These are phyloP conservation scores for Cytospora piceae DNA, from an alignment of 2,329 filamentous ascomycete genomes.

Conservation along the genomic window DNA sequence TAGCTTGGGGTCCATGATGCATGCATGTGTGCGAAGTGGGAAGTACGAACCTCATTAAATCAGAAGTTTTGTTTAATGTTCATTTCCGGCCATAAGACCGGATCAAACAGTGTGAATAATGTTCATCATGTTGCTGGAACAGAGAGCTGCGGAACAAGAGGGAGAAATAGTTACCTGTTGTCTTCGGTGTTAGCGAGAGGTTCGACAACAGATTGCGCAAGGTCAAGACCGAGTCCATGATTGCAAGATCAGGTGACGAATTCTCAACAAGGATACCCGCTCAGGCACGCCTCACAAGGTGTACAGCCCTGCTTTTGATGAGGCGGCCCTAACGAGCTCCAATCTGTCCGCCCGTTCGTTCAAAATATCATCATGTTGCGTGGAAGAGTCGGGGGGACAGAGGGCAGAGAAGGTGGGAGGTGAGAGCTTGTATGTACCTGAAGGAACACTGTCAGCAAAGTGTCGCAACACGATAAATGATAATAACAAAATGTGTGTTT, in stretches of 20 bases:
- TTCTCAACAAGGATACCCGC: constrained; percentile 65
- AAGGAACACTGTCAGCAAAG: constrained; percentile 31
- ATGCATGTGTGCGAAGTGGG: neutral
- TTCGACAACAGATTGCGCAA: constrained; percentile 31
- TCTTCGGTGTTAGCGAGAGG: constrained; percentile 23
- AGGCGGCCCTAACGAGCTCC: constrained; percentile 52
- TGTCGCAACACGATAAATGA: constrained; percentile 40
- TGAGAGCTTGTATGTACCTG: constrained; percentile 46
- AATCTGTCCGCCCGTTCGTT: constrained; percentile 73
- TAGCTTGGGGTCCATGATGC: constrained; percentile 7
- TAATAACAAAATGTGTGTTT: constrained; percentile 31
- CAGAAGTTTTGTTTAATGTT: constrained; percentile 58
- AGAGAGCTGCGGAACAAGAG: constrained; percentile 25
- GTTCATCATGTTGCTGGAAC: constrained; percentile 50
- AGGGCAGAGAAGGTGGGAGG: constrained; percentile 21
- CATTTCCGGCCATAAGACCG: constrained; percentile 51
- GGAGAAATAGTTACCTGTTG: constrained; percentile 33
- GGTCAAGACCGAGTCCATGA: constrained; percentile 31
- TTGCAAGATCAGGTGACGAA: constrained; percentile 63
- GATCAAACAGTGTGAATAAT: constrained; percentile 68
- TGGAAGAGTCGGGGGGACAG: constrained; percentile 29
- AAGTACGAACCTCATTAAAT: constrained; percentile 50
- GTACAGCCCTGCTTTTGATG: constrained; percentile 63
- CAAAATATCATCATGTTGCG: constrained; percentile 64
- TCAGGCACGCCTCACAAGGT: constrained; percentile 57